Evolutionary conservation across 2,329 filamentous ascomycete genomes (phyloP), one percentile per base, ranked within the genome.

Genomic region (Neurospora sp.): DNA sequence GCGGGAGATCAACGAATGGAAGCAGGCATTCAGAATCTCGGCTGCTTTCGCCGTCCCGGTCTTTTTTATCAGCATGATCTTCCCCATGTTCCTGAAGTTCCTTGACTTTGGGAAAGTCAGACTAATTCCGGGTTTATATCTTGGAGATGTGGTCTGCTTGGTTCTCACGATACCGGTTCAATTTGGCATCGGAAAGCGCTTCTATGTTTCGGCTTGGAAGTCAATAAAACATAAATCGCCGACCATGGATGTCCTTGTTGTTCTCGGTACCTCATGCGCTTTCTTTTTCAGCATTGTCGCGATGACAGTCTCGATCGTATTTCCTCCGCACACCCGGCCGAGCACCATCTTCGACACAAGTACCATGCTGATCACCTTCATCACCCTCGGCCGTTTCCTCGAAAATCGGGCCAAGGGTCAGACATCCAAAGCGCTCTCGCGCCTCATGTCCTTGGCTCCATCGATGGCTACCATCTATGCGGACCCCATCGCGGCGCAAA

Each of bases 381-480:
- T 97, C 79, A 93, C 91, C 1, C 82, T 99, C 2, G 93, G 96
- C 4, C 90, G 96, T 41, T 99, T 91, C 82, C 82, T 99, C 19
- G 96, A 99, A 81, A 99, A 98, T 78, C 85, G 90, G 19, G 96
- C 96, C 68, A 99, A 98, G 82, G 96, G 96, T 0, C 92, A 98
- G 81, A 99, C 96, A 0, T 97, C 94, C 5, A 96, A 92, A 78
- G 96, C 96, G 0, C 86, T 99, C 2, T 98, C 95, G 8, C 88
- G 90, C 33, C 87, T 99, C 40, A 99, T 99, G 96, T 97, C 93
- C 17, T 84, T 99, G 66, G 92, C 96, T 36, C 96, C 96, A 1
- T 97, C 94, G 1, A 98, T 97, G 92, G 93, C 96, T 2, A 96
- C 93, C 4, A 98, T 99, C 74, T 99, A 98, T 77, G 89, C 90